Evolutionary conservation across 192 early-diverging fungal genomes (phyloP), one percentile per base, ranked within the genome.

Genomic region (Backusella macrospora): DNA sequence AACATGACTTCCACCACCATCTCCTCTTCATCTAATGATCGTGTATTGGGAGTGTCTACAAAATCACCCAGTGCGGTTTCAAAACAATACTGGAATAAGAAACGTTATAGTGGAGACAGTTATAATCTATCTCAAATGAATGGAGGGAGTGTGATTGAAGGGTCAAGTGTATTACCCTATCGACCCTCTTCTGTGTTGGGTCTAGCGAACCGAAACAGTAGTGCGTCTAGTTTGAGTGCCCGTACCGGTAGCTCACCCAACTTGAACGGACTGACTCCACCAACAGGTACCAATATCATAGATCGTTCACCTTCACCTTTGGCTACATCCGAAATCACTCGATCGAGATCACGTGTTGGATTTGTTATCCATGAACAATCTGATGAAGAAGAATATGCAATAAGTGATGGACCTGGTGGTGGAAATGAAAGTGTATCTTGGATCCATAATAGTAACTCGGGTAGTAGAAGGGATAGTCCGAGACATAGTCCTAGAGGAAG

Each of bases 71-170:
- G 69, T 43, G 14, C 59, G 1, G n/a, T 75, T 16, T 71, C 73
- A 9, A 72, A 47, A 8, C 40, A 71, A 37, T 76, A 76, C 12
- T 81, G 79, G 79, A 65, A 26, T 18, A 81, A 81, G 48, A 81
- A 81, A 48, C 67, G 79, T n/a, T 81, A 77, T 40, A 81, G 79
- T 14, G 79, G 79, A 16, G 79, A 81, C 47, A 81, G 79, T 59
- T 29, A 74, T 64, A 76, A 71, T 34, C 8, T 48, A 15, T 38
- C 52, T 4, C 34, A 15, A 1, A 68, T 75, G 48, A 45, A 21
- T 5, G 10, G 34, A 8, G 72, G 64, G 4, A 37, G 63, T 23
- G 23, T 26, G 14, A 59, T 47, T 39, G 67, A 65, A 71, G 75
- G 59, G 43, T 71, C 70, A 29, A 55, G 64, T 59, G 70, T 64